Percentiles rank a stretch among this genome's conserved stretches.
phyloP scores from a whole-genome alignment of 2,329 filamentous ascomycete species.

The Exophiala spinifera region DNA sequence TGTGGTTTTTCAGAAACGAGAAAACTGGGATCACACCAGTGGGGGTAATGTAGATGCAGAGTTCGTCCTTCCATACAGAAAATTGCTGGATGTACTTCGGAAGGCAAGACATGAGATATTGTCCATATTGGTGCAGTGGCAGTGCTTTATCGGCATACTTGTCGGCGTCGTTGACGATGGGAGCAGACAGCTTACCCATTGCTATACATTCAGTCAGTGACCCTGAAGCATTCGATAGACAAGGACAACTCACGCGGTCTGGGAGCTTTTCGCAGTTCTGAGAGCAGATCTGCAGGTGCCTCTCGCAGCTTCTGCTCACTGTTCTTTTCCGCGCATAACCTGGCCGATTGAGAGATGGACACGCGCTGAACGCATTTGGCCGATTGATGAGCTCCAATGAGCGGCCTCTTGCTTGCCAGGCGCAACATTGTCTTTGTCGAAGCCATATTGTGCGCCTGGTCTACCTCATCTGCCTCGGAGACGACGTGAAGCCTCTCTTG shows the following conservation, averaged over 20 bases:
- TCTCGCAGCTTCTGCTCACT: conserved; percentile 21
- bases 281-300: conserved; percentile 56
- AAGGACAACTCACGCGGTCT: conserved; percentile 44
- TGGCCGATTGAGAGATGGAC: conserved; percentile 35
- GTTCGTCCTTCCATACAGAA: conserved; percentile 98
- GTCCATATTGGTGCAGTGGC: conserved; percentile 86
- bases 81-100: conserved; percentile 99
- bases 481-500: neutral
- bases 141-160: conserved; percentile 86
- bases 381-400: conserved; percentile 36
- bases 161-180: conserved; percentile 87
- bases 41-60: conserved; percentile 89
- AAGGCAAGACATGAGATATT: conserved; percentile 93
- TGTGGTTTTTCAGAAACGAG: conserved; percentile 95
- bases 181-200: conserved; percentile 65
- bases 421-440: conserved; percentile 46
- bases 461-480: neutral
- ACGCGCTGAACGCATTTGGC: conserved; percentile 30
- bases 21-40: conserved; percentile 87
- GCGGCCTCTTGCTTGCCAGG: conserved; percentile 40
- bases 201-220: conserved; percentile 34
- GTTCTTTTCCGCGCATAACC: conserved; percentile 12
- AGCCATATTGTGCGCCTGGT: conserved; percentile 35
- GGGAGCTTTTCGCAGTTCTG: conserved; percentile 65
- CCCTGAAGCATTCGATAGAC: neutral